Conservation (phyloP, 768 basidiomycete genomes). For the Mycena crocata region DNA sequence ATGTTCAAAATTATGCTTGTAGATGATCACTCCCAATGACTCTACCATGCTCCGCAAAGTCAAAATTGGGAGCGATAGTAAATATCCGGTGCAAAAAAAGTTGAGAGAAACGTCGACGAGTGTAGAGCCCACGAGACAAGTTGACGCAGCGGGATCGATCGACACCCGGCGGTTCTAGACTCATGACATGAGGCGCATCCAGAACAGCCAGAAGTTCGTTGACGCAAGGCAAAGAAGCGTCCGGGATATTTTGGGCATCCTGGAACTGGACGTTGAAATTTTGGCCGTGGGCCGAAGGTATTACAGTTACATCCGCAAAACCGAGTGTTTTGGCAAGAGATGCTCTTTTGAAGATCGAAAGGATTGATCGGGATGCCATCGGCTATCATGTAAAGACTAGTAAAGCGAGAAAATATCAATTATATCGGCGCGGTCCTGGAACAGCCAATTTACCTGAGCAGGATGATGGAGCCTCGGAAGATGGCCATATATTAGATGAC, state of each 20-base stretch:
- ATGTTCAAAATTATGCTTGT: conserved; percentile 80
- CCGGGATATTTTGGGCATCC: conserved; percentile 55
- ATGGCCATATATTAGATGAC: conserved; percentile 42
- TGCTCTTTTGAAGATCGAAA: conserved; percentile 62
- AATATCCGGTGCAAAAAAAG: conserved; percentile 59
- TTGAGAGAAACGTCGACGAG: conserved; percentile 72
- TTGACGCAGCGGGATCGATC: conserved; percentile 57
- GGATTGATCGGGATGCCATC: conserved; percentile 69
- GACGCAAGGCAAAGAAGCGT: conserved; percentile 64
- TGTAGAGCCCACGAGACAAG: conserved; percentile 68
- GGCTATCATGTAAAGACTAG: conserved; percentile 74
- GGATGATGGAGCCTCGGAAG: conserved; percentile 66
- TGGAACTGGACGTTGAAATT: conserved; percentile 67
- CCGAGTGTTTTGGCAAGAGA: conserved; percentile 63
- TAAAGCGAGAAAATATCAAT: no score
- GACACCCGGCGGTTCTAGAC: conserved; percentile 54
- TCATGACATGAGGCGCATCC: conserved; percentile 66
- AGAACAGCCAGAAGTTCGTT: conserved; percentile 67
- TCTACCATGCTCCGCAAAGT: conserved; percentile 73
- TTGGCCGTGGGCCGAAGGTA: conserved; percentile 60
- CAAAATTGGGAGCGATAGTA: conserved; percentile 63
- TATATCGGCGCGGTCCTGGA: no score
- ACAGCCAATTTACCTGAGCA: no score
- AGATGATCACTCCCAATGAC: conserved; percentile 70
- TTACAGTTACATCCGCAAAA: conserved; percentile 61